Base-by-base conservation (phyloP, 75 land plant species). In the Cryptomeria japonica region DNA sequence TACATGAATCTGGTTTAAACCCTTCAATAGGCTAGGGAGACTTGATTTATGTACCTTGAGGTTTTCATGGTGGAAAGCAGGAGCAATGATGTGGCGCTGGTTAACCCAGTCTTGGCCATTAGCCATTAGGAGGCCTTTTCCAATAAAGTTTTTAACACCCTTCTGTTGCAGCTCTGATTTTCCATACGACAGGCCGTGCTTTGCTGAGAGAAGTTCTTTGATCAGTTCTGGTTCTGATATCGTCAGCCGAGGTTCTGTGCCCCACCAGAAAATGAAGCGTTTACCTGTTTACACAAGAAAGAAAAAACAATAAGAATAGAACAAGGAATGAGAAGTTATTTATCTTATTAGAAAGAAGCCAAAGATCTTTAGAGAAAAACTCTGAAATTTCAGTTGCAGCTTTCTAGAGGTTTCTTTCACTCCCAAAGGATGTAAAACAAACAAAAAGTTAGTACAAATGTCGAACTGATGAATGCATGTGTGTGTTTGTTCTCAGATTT, bases 161-260 rank as follows among this genome's bases (percentile, higher is more conserved):
- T 88, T 87, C 34, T 88, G 58, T 41, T 87, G 89, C 15, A 88
- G 28, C 16, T 42, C n/a, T 10, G 89, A 88, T 70, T 87, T 88
- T 61, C 89, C 89, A 87, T 87, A 87, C 3, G 72, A 53, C 3
- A 53, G 86, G 4, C 58, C 87, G 25, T 41, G 70, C 42, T 87
- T 84, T 14, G 86, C 49, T 15, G 85, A 85, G 3, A 92, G 19
- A 28, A 92, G 56, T 53, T 92, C 93, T 49, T 88, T 92, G 61
- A 89, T 91, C 15, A 89, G 72, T 39, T 92, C 90, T 70, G 91
- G 88, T 38, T 91, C 90, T 31, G 90, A 77, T 42, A 91, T 87
- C 1, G 83, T 84, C 41, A 88, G 39, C 9, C 85, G 73, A 5
- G 90, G 80, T 46, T 86, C 85, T 1, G 41, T 58, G 11, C 84